phyloP scores from a whole-genome alignment of 2,329 filamentous ascomycete species.

The Fusarium sp. region DNA sequence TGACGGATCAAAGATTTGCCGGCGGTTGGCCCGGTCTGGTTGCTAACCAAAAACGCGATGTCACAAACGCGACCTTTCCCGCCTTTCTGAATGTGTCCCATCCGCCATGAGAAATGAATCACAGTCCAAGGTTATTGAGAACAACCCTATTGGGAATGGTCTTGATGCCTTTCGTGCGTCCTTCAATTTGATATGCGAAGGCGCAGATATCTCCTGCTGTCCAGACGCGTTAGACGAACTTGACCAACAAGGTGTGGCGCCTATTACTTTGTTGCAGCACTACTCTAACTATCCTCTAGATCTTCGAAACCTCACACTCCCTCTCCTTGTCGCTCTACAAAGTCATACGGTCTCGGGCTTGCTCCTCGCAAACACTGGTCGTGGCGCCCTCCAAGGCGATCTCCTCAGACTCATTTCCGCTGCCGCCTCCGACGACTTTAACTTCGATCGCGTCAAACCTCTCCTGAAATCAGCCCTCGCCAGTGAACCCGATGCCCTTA shows the following conservation, averaged over 20 bases:
- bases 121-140: slow-evolving; percentile 42
- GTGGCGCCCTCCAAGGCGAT: no score
- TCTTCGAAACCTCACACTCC: no score
- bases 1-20: no score
- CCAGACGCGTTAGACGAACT: slow-evolving; percentile 39
- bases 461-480: slow-evolving; percentile 47
- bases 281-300: no score
- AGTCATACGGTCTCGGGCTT: no score
- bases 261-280: no score
- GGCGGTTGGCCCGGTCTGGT: not conserved
- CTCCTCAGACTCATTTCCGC: slow-evolving; percentile 14
- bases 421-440: slow-evolving; percentile 24
- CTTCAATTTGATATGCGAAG: slow-evolving; percentile 41
- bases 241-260: no score
- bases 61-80: not conserved
- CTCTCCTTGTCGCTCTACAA: no score
- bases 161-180: slow-evolving; percentile 43
- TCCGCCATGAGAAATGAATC: slow-evolving; percentile 14
- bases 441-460: slow-evolving; percentile 47
- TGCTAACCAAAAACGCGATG: not conserved
- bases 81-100: not conserved
- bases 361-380: no score
- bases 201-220: slow-evolving; percentile 23
- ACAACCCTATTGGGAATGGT: slow-evolving; percentile 46
- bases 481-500: slow-evolving; percentile 43